Conservation (phyloP, 2,329 filamentous ascomycete genomes). For the Fusarium sp. region DNA sequence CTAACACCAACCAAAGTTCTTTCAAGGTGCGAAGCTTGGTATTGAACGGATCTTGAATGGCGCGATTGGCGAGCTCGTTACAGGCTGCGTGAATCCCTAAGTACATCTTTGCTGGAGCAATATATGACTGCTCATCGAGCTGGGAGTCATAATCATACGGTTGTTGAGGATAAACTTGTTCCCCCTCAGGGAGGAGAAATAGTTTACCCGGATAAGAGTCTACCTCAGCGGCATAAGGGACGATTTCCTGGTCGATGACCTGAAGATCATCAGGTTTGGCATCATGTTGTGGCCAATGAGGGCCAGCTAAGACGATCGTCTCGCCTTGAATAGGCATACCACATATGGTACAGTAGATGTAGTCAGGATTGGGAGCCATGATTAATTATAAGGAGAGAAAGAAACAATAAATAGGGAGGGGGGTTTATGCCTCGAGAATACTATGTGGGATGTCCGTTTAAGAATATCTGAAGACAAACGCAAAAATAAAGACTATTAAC, state of each 20-base stretch:
- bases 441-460: no score
- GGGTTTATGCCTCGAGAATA: no score
- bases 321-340: not conserved
- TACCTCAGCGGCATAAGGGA: not conserved
- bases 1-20: conserved; percentile 14
- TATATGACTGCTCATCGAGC: not conserved
- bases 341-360: conserved; percentile 13
- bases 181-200: not conserved
- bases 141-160: not conserved
- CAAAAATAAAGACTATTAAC: no score
- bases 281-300: conserved; percentile 3
- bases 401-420: not conserved
- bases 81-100: conserved; percentile 9
- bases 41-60: not conserved
- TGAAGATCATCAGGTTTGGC: not conserved
- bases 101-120: not conserved
- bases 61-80: not conserved
- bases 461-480: no score
- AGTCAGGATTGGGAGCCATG: conserved; percentile 16
- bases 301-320: not conserved
- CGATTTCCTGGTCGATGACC: not conserved
- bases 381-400: not conserved
- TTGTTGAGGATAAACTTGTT: not conserved
- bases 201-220: not conserved
- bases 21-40: not conserved